phyloP scores from a whole-genome alignment of 805 yeast genomes.

The Pichia paraexigua region DNA sequence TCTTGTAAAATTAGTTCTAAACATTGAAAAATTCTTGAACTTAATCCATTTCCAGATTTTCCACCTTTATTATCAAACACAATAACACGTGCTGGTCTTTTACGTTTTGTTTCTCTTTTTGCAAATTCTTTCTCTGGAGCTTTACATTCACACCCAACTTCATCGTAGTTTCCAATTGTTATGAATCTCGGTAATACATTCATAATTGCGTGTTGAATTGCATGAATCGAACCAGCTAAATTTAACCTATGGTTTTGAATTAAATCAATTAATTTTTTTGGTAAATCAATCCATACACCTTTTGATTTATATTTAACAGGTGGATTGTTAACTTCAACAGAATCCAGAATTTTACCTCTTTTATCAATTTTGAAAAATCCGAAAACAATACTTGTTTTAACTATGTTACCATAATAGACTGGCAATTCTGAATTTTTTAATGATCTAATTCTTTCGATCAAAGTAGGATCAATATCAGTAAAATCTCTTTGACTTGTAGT shows the following conservation, averaged over 20 bases:
- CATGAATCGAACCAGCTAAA: slow-evolving; percentile 91
- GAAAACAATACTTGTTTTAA: slow-evolving; percentile 71
- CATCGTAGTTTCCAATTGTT: slow-evolving; percentile 59
- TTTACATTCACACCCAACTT: slow-evolving; percentile 87
- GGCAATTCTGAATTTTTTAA: slow-evolving; percentile 46
- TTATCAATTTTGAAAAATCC: slow-evolving; percentile 87
- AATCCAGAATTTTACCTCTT: slow-evolving; percentile 74
- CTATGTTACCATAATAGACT: slow-evolving; percentile 66
- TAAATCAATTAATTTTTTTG: slow-evolving; percentile 50
- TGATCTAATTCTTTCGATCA: slow-evolving; percentile 57
- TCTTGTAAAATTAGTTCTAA: slow-evolving; percentile 56
- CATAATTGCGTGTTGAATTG: slow-evolving; percentile 87
- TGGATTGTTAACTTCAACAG: slow-evolving; percentile 86
- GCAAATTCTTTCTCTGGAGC: slow-evolving; percentile 97
- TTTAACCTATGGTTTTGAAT: slow-evolving; percentile 52
- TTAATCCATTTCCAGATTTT: slow-evolving; percentile 67
- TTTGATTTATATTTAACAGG: slow-evolving; percentile 62
- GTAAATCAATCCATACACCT: slow-evolving; percentile 92
- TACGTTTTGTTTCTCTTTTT: slow-evolving; percentile 56
- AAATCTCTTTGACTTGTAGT: slow-evolving; percentile 84
- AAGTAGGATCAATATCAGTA: slow-evolving; percentile 84
- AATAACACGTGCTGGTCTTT: slow-evolving; percentile 80
- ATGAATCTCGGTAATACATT: slow-evolving; percentile 68
- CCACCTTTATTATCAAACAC: slow-evolving; percentile 85
- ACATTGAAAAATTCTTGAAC: slow-evolving; percentile 72